phyloP scores from a whole-genome alignment of 2,329 filamentous ascomycete genomes.

The Ophiostoma sp. region DNA sequence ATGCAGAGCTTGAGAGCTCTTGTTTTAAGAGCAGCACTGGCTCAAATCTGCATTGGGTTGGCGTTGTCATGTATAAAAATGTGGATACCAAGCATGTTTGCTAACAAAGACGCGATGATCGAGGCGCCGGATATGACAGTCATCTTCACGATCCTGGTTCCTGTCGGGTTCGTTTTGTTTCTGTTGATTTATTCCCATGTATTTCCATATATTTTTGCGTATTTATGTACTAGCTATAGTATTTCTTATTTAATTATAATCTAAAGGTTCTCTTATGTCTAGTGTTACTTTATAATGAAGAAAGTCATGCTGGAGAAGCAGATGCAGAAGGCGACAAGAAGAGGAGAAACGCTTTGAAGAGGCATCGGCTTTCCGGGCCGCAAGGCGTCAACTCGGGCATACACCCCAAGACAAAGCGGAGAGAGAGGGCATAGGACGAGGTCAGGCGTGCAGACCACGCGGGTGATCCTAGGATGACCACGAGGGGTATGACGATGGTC shows the following conservation, averaged over 20 bases:
- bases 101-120: background rate
- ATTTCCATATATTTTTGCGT: background rate
- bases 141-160: background rate
- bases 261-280: background rate
- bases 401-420: background rate
- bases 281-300: background rate
- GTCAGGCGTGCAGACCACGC: background rate
- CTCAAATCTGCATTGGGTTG: background rate
- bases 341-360: background rate
- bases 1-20: background rate
- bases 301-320: background rate
- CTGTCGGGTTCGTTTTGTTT: background rate
- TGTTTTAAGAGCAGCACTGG: background rate
- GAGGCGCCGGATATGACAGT: background rate
- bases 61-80: background rate
- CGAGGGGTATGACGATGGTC: slow-evolving; percentile 3
- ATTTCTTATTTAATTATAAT: background rate
- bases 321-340: background rate
- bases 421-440: background rate
- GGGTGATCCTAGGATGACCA: background rate
- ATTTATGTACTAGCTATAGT: background rate
- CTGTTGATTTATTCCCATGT: background rate
- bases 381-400: slow-evolving; percentile 6
- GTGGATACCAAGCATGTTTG: background rate
- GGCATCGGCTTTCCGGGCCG: background rate